Conservation (phyloP, 1,284 basidiomycete species). For the Rhodotorula sp. region DNA sequence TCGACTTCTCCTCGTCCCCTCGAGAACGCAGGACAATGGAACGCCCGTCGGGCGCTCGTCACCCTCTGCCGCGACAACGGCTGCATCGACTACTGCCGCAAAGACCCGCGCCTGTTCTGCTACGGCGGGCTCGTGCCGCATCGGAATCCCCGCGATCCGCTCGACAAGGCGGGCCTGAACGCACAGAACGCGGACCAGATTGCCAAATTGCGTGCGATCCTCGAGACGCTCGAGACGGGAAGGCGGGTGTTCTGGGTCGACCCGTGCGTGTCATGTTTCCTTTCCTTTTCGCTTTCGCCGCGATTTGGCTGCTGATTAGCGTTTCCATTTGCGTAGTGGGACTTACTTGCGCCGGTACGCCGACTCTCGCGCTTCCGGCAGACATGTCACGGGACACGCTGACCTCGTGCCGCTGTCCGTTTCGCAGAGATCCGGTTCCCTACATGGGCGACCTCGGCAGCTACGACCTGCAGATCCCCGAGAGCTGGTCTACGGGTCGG, state of each 20-base stretch:
- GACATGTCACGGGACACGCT: too few relatives aligned
- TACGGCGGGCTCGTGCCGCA: conserved; percentile 22
- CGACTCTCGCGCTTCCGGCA: neutral
- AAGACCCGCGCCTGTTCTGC: conserved; percentile 13
- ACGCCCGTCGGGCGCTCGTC: conserved; percentile 13
- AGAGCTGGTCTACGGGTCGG: conserved; percentile 19
- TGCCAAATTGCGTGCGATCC: conserved; percentile 17
- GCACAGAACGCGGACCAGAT: conserved; percentile 13
- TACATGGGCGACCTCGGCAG: conserved; percentile 19
- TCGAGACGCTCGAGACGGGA: conserved; percentile 25
- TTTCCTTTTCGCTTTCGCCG: neutral
- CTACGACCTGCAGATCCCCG: conserved; percentile 32
- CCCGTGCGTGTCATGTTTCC: conserved; percentile 4
- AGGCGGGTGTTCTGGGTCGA: conserved; percentile 27
- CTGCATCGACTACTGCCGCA: conserved; percentile 27
- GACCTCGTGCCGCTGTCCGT: too few relatives aligned
- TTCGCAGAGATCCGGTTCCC: conserved; percentile 21
- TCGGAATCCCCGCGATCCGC: neutral
- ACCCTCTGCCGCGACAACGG: conserved; percentile 22
- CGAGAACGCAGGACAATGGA: conserved; percentile 5
- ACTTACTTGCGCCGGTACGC: conserved; percentile 22
- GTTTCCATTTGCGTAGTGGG: conserved; percentile 1
- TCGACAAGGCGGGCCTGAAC: neutral
- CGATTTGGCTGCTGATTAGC: neutral
- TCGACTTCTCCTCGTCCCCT: neutral